Evolutionary conservation across 139 green algal genomes (phyloP), one percentile per base, ranked within the genome.

Genomic region (Eudorina sp.): DNA sequence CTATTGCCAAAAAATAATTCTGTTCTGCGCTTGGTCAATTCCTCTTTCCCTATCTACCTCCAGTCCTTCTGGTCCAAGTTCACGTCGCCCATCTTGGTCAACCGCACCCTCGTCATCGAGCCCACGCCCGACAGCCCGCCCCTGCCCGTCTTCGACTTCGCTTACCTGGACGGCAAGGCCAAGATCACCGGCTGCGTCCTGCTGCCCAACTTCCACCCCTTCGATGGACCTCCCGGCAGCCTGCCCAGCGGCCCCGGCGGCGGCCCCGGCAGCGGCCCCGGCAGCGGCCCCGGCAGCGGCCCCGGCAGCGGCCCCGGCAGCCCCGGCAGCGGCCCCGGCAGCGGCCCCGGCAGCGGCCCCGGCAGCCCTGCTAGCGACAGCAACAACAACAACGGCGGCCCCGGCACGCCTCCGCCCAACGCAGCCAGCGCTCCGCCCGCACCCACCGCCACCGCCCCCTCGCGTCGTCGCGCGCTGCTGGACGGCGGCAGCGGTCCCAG

Each of bases 111-210:
- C 14, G 19, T 51, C 62, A 87, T 87, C 60, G 81, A 78, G 60
- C 81, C 81, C 41, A 40, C 62, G 3, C 31, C 62, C 43, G 31
- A 78, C 81, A 53, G 36, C 31, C 81, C 81, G 21, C 81, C 81
- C 3, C 45, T 87, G 18, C 81, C 81, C 45, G 31, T 78, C 29
- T 69, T 87, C n/a, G 81, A 87, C 43, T 87, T 78, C 19, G 62
- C 45, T 45, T 87, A 87, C 66, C 45, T 87, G 23, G 53, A 27
- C 64, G 45, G 45, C 81, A 78, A 78, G 60, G 81, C 81, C 6
- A 18, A 46, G 36, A 78, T 87, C 64, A 9, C 41, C 62, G 81
- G 81, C 62, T 87, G 81, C 64, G 5, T 3, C 8, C 62, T 43
- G 13, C 60, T 76, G 36, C 53, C 53, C 36, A 19, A 55, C 48